Percentiles rank a stretch among this genome's conserved stretches.
Evolutionary conservation across 1,284 basidiomycete genomes (phyloP).

Genomic region (Cystobasidium slooffiae): DNA sequence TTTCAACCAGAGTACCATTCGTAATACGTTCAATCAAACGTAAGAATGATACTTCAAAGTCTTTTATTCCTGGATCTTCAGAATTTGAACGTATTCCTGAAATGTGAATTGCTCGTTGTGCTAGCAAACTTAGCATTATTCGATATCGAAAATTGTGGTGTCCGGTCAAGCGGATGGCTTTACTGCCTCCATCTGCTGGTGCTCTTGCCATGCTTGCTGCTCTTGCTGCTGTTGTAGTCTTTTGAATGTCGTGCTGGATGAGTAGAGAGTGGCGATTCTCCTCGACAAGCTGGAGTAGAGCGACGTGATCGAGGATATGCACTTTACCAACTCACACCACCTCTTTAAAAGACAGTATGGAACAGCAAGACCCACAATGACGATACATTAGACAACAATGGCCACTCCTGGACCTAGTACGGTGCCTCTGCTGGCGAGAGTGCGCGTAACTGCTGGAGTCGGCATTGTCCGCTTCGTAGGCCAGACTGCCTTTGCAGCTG

Average conservation of each 20-base stretch:
- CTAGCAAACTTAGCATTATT: constrained; percentile 82
- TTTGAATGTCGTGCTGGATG: constrained; percentile 10
- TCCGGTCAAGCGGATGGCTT: constrained; percentile 65
- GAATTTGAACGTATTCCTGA: constrained; percentile 89
- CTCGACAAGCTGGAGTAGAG: background rate
- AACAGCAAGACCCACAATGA: constrained; percentile 8
- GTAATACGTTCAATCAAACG: constrained; percentile 88
- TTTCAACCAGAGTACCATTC: constrained; percentile 94
- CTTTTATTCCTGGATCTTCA: constrained; percentile 90
- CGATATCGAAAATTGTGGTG: constrained; percentile 84
- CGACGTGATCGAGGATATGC: constrained; percentile 7
- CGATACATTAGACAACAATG: background rate
- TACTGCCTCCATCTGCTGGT: constrained; percentile 32
- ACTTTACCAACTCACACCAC: background rate
- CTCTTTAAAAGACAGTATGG: background rate
- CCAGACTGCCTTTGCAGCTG: constrained; percentile 76
- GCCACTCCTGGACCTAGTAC: constrained; percentile 31
- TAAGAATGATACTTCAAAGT: constrained; percentile 91
- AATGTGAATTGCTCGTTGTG: constrained; percentile 82
- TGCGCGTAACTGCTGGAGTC: constrained; percentile 74
- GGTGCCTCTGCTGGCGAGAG: constrained; percentile 60
- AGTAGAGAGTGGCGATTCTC: constrained; percentile 2
- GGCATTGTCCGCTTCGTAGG: constrained; percentile 89
- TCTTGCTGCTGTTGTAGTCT: background rate
- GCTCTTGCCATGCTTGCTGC: constrained; percentile 17